Base-by-base conservation (phyloP, 306 rosid species). In the Prunus armeniaca region DNA sequence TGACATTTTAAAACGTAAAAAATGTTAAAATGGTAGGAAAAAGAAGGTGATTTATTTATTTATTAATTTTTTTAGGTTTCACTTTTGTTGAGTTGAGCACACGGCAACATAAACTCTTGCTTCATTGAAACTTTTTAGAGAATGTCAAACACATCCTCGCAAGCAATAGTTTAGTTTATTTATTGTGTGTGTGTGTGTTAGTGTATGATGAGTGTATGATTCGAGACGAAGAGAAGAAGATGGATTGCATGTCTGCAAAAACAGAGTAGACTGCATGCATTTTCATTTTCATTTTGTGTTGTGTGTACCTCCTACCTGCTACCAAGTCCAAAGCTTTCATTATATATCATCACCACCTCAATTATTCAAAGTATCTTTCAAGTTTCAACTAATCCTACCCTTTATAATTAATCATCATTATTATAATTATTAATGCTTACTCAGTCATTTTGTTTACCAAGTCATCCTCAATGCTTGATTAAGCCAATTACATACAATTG, bases 351-450 rank as follows among this genome's bases (percentile, higher is more conserved):
- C 72, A 19, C 32, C 69, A 58, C 65, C 58, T 54, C 64, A 55
- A 70, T 83, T 56, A 63, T 67, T 72, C 69, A 27, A 72, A 73
- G 57, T 47, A 73, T 61, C 60, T 25, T 27, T 34, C n/a, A 61
- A 61, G 47, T 73, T 46, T 61, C 69, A 46, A 61, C 69, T 15
- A 27, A 60, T 49, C 69, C 60, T 27, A 5, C 6, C 46, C 47
- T 27, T 61, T 45, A 11, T 51, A 14, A 34, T 25, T 38, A 32
- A 25, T 47, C 5, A 38, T 38, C 43, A 38, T 38, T 6, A 38
- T 38, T 38, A 38, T 38, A 38, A 38, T 20, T 32, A 54, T 54
- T 71, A 13, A 34, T 56, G 55, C 62, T 56, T 56, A 38, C 41
- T 56, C 66, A 38, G 55, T 56, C 76, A 27, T 25, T 3, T 13